A percentile compares a stretch with the other conserved stretches of the same genome.
Conservation (phyloP, 805 yeast species). For the Wickerhamiella australiensis region DNA sequence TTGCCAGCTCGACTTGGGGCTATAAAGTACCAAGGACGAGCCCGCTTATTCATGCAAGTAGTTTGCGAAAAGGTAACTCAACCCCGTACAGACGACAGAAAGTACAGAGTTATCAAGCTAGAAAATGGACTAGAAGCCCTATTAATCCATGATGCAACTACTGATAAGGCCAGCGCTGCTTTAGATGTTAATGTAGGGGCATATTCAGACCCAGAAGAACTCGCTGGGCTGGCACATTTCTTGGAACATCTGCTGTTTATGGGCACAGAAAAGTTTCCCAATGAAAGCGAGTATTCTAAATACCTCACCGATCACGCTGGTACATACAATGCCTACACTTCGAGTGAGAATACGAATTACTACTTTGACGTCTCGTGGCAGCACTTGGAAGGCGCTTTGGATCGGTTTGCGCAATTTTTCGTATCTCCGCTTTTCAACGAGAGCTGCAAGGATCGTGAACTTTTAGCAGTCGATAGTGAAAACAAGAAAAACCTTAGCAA, state of each 20-base stretch:
- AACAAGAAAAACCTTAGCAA: constrained; percentile 86
- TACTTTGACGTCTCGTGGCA: constrained; percentile 73
- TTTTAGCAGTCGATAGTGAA: constrained; percentile 90
- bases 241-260: constrained; percentile 76
- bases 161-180: constrained; percentile 54
- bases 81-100: constrained; percentile 52
- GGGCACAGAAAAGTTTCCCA: constrained; percentile 69
- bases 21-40: no score
- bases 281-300: constrained; percentile 60
- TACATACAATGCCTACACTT: constrained; percentile 82
- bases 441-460: constrained; percentile 79
- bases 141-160: constrained; percentile 63
- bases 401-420: constrained; percentile 87
- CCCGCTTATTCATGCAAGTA: constrained; percentile 7
- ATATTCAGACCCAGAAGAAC: constrained; percentile 54
- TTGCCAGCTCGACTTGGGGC: no score
- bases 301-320: constrained; percentile 80
- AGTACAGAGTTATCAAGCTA: constrained; percentile 54
- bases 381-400: constrained; percentile 74
- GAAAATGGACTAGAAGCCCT: constrained; percentile 59
- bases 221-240: constrained; percentile 80
- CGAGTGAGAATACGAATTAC: constrained; percentile 79
- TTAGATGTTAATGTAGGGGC: constrained; percentile 73
- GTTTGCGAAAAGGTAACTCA: constrained; percentile 11
- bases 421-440: constrained; percentile 64